Evolutionary conservation across 345 rosid genomes (phyloP).

Genomic region (Toxicodendron radicans): DNA sequence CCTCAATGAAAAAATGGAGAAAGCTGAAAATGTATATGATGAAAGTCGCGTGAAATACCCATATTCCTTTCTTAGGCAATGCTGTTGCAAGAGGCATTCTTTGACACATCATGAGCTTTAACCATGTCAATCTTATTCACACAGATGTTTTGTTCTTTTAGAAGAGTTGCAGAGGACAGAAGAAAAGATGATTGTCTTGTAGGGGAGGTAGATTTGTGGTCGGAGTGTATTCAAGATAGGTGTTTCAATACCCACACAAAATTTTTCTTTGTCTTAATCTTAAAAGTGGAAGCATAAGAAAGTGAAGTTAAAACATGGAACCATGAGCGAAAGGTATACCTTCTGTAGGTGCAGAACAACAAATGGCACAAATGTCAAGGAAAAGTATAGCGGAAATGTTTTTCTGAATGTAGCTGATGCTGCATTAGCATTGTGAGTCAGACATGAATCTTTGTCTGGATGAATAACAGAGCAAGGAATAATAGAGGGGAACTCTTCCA

Average conservation of each 20-base stretch:
- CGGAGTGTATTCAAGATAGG: neutral
- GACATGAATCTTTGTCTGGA: conserved; percentile 77
- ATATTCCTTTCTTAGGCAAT: neutral
- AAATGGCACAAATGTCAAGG: conserved; percentile 95
- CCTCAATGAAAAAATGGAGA: neutral
- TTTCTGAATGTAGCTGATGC: conserved; percentile 89
- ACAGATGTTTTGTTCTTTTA: neutral
- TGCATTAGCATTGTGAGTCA: conserved; percentile 82
- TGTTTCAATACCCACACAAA: neutral
- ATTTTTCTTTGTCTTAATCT: neutral
- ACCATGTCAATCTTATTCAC: neutral
- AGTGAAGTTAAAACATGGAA: neutral
- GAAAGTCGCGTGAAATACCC: neutral
- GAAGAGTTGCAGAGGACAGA: neutral
- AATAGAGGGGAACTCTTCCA: conserved; percentile 79
- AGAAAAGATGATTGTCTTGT: neutral
- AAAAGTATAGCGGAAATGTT: conserved; percentile 95
- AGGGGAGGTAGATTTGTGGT: neutral
- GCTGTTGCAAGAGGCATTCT: neutral
- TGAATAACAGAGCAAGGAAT: conserved; percentile 92
- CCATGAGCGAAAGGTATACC: conserved; percentile 45
- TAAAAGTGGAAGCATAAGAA: conserved; percentile 11
- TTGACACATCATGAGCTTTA: neutral
- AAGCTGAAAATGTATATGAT: neutral
- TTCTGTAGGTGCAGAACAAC: conserved; percentile 90